Conservation (phyloP, 2,329 filamentous ascomycete species). For the Aspergillus amoenus region DNA sequence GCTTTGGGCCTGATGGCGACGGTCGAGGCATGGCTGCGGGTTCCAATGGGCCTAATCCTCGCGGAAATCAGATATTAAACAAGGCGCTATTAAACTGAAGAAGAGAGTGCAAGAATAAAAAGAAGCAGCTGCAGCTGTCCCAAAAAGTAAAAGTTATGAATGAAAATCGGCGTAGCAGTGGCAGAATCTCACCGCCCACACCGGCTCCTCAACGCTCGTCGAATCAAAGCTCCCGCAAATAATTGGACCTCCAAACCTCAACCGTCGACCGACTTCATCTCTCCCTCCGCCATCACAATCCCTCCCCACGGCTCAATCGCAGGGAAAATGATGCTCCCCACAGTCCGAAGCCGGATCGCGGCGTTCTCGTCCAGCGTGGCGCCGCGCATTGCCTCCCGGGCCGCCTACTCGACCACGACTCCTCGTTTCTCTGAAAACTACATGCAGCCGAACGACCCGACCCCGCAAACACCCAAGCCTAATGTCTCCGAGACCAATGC, state of each 20-base stretch:
- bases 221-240: conserved; percentile 25
- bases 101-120: neutral
- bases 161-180: conserved; percentile 15
- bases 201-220: conserved; percentile 24
- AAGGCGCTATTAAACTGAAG: neutral
- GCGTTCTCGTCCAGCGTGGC: conserved; percentile 42
- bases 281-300: conserved; percentile 20
- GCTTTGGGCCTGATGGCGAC: conserved; percentile 52
- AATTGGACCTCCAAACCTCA: conserved; percentile 27
- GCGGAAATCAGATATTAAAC: neutral
- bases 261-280: conserved; percentile 23
- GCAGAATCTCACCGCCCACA: conserved; percentile 21
- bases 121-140: neutral
- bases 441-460: conserved; percentile 59
- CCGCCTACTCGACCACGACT: conserved; percentile 45
- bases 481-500: conserved; percentile 65
- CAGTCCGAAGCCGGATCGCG: conserved; percentile 47
- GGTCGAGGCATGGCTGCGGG: conserved; percentile 30
- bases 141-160: neutral
- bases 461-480: conserved; percentile 46
- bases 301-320: conserved; percentile 13
- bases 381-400: conserved; percentile 32
- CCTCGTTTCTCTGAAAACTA: conserved; percentile 42
- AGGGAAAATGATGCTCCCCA: conserved; percentile 33
- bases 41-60: neutral